Evolutionary conservation across 225 moss, liverwort and hornwort species (phyloP), one percentile per base, ranked within the genome.

Genomic region (Marchantia polymorpha): DNA sequence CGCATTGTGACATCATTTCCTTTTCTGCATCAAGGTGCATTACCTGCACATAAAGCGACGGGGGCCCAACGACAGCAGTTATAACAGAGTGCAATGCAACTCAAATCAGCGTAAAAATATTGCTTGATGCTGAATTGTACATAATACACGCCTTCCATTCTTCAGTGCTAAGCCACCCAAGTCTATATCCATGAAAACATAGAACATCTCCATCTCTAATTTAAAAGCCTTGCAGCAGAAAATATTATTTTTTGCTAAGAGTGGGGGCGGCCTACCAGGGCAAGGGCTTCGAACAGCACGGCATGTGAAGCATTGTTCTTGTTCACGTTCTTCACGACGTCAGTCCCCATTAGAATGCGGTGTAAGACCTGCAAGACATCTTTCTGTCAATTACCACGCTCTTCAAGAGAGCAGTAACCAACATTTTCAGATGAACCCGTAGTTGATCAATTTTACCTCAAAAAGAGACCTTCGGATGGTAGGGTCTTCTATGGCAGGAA

Each of bases 301-400:
- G 96, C 96, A 88, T 96, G 96, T 69, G 96, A 96, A 61, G 96
- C 93, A 90, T 96, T 96, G 69, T 96, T 96, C 85, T 96, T 96
- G 86, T 96, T 96, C 69, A 96, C 96, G 77, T 94, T 96, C 84
- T 96, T 96, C 61, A 94, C 96, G 46, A 94, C 96, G 82, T 96
- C 96, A 74, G 94, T 96, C 49, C 94, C 94, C 91, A 96, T 83
- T 87, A 96, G 82, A 12, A 94, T 86, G 74, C 93, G 89, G 82
- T 96, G 96, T 61, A 96, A 84, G 84, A 96, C 94, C 96, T 96
- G 91, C 72, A 83, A 13, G n/a, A 81, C 23, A 19, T 82, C 54
- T 50, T 77, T 51, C 31, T 31, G 8, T 71, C 19, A 31, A 71
- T 80, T 51, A 68, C 23, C 55, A 46, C 60, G 20, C 7, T 29